Base-by-base conservation (phyloP, 2,329 filamentous ascomycete genomes). In the Aspergillus eucalypticola region DNA sequence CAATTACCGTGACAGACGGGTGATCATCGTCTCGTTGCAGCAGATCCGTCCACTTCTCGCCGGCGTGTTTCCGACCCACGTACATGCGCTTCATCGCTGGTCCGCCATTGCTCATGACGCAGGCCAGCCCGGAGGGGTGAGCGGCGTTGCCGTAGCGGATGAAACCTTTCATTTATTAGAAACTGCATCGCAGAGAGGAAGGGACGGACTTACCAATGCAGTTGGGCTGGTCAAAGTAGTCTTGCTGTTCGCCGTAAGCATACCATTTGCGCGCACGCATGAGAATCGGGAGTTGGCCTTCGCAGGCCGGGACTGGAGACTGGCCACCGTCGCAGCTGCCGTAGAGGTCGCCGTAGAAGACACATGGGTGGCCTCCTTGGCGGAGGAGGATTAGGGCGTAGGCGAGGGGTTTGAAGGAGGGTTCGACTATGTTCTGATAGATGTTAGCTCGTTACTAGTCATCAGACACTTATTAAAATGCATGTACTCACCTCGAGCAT, bases 11-110 rank as follows among this genome's bases (percentile, higher is more conserved):
- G 0, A 89, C 83, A 64, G 84, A 77, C 0, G 79, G 80, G 55
- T 82, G 70, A 54, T 81, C 79, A 78, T 82, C 83, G 5, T 77
- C 82, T 54, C 32, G 32, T 11, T 35, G 32, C 32, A 87, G 71
- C 0, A 90, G 67, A 75, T 90, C 87, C 0, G 83, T 85, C 87
- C 88, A 90, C 32, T 78, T 72, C 75, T 89, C 84, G 0, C 83
- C 85, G 1, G 80, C 79, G 67, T 87, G 84, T 35, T 78, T 75
- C 52, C 79, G 72, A 0, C 88, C 88, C 21, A 89, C 85, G 63
- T 80, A 82, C 87, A 90, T 90, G 63, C 76, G 81, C 67, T 85
- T 86, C 62, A 78, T 72, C 25, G 72, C 75, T 3, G 77, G 71
- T 52, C 78, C 79, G 2, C 77, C 78, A 67, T 83, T 85, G 27